Conservation (phyloP, 1,139 yeast genomes). For the Pichia sp. region DNA sequence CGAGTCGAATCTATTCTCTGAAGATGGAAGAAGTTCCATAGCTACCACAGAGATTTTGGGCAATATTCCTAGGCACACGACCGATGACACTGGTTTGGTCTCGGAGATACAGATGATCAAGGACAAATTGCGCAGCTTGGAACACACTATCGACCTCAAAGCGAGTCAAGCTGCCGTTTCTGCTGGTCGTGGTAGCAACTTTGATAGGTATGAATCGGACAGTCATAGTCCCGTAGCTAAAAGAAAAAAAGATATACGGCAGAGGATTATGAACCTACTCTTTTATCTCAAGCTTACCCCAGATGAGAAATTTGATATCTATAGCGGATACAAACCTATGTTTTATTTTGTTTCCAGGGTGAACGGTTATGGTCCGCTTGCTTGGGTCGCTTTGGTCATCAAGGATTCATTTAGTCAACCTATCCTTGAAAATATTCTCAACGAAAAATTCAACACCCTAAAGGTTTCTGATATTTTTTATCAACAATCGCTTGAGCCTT, state of each 20-base stretch:
- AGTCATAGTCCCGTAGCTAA: neutral
- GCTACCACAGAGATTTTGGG: neutral
- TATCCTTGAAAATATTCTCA: constrained; percentile 25
- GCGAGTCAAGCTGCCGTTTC: neutral
- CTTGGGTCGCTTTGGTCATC: constrained; percentile 44
- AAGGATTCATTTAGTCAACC: constrained; percentile 44
- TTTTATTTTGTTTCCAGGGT: constrained; percentile 37
- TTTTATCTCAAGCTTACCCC: constrained; percentile 12
- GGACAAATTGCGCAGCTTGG: neutral
- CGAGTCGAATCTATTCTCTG: neutral
- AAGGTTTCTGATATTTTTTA: constrained; percentile 2
- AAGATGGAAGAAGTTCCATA: neutral
- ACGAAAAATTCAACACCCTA: constrained; percentile 14
- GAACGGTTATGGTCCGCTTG: constrained; percentile 46
- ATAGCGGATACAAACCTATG: constrained; percentile 40
- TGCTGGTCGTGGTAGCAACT: too few species aligned
- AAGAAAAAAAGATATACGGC: neutral
- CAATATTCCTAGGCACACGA: neutral
- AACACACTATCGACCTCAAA: neutral
- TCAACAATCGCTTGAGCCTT: neutral
- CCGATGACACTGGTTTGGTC: neutral
- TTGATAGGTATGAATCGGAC: too few species aligned
- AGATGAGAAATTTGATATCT: constrained; percentile 36
- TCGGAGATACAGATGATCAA: neutral
- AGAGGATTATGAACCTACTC: neutral